Evolutionary conservation across 1,139 yeast genomes (phyloP), one percentile per base, ranked within the genome.

Genomic region (Diutina mesorugosa): DNA sequence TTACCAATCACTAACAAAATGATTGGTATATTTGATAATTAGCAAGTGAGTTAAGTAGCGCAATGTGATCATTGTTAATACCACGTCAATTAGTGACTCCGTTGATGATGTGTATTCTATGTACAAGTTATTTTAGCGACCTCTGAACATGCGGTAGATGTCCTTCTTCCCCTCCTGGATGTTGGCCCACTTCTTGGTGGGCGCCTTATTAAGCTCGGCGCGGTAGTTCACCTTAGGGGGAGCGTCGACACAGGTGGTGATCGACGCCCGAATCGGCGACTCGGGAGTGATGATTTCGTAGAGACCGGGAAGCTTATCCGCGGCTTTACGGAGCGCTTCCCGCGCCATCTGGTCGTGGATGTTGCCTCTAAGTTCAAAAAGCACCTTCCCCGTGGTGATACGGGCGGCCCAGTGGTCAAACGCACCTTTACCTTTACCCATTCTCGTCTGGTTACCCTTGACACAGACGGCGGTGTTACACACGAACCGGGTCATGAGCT

Each of bases 391-490:
- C 0, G 97, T 90, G 54, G 99, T 96, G 21, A 93, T 93, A 65
- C 99, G 82, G 51, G 85, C 88, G 61, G 96, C 96, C 98, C 98
- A 95, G 74, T 90, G 95, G 65, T 90, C 96, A 68, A 93, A 91
- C 0, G 95, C 85, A 71, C 99, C 99, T 72, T 93, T 93, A 76
- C 99, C 99, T 72, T 95, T 93, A 77, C 99, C 99, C 99, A 93
- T 93, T 84, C 99, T 93, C 21, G 97, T 90, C 69, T 93, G 97
- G 70, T 95, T 93, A 75, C 99, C 99, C 74, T 93, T 93, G 58
- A 89, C 83, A 72, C 97, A 91, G 26, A 93, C 96, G 0, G 98
- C 95, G 58, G 90, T 80, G 69, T 88, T 86, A 55, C 97, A 87
- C 55, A 85, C 83, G 60, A 91, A 77, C 66, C 99, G 81, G 61